Evolutionary conservation across 805 yeast species (phyloP), one percentile per base, ranked within the genome.

Genomic region (Candida takata): DNA sequence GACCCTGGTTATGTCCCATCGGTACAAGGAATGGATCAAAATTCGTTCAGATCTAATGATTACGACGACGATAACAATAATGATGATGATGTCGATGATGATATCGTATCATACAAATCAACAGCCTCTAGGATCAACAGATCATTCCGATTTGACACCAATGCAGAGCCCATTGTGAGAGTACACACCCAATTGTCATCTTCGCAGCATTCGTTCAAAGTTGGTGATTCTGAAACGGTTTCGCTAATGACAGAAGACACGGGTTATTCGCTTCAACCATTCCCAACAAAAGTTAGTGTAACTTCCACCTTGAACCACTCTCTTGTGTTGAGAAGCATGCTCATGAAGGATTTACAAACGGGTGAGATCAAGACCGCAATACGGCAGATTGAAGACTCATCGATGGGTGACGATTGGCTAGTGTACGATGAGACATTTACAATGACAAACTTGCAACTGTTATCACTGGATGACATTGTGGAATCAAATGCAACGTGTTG

Each of bases 391-490:
- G 52, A 40, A 48, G 40, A 37, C 10, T 29, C 37, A 12, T 36
- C 39, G 3, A 37, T 58, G 26, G 53, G 54, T 12, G 68, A 64
- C 32, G 67, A 64, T 30, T 65, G 70, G 70, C 42, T 64, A 11
- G 41, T 64, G 5, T 65, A 64, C 35, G 70, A 65, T 42, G 51
- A 59, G 4, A 43, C 50, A 2, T 65, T 63, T 38, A 53, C 62
- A 10, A 44, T 64, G 51, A 44, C 54, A 19, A 64, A 64, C 41
- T 40, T 64, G 29, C 62, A 61, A 35, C 49, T 59, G 29, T 43
- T 61, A 12, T 44, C 54, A 6, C 35, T 64, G 7, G 55, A 55
- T n/a, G 67, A 64, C 35, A 46, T 59, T n/a, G 34, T 59, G 13
- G 55, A 52, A 15, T 34, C 40, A 17, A 52, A 52, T 21, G 51